Evolutionary conservation across 2,329 filamentous ascomycete genomes (phyloP).

Genomic region (Magnaporthiopsis rhizophila): DNA sequence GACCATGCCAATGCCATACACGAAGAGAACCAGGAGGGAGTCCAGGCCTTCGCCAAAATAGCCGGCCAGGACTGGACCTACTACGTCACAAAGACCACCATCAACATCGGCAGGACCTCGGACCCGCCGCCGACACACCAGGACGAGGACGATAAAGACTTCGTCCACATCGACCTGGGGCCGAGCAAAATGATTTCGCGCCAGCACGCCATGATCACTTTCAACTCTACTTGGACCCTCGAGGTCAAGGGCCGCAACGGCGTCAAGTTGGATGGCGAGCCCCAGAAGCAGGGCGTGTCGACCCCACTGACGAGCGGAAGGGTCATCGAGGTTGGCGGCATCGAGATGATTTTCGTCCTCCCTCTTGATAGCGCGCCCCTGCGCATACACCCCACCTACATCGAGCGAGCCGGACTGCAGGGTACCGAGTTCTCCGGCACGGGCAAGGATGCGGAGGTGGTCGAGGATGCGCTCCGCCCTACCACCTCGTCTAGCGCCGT

Average conservation of each 20-base stretch:
- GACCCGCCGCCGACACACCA: constrained; percentile 32
- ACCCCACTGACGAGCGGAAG: constrained; percentile 72
- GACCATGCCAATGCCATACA: constrained; percentile 59
- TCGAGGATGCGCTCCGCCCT: constrained; percentile 19
- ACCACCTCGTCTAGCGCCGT: constrained; percentile 9
- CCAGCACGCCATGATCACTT: constrained; percentile 67
- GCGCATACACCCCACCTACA: constrained; percentile 59
- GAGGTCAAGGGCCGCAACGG: constrained; percentile 87
- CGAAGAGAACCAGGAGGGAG: constrained; percentile 51
- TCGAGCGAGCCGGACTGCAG: constrained; percentile 56
- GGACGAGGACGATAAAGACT: constrained; percentile 37
- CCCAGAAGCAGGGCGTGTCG: constrained; percentile 58
- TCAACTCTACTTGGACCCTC: constrained; percentile 73
- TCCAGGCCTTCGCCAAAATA: constrained; percentile 74
- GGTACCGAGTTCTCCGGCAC: constrained; percentile 17
- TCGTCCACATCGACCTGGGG: constrained; percentile 80
- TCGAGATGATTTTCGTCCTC: constrained; percentile 99
- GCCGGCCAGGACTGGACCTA: constrained; percentile 78
- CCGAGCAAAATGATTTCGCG: constrained; percentile 76
- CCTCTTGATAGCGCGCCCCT: constrained; percentile 59
- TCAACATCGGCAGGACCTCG: constrained; percentile 67
- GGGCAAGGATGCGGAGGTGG: constrained; percentile 11
- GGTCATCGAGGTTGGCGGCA: constrained; percentile 83
- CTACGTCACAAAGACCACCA: constrained; percentile 66
- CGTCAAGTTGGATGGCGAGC: constrained; percentile 69